A percentile compares a stretch with the other conserved stretches of the same genome.
Conservation (phyloP, 2,329 filamentous ascomycete species). For the Cytospora piceicola region DNA sequence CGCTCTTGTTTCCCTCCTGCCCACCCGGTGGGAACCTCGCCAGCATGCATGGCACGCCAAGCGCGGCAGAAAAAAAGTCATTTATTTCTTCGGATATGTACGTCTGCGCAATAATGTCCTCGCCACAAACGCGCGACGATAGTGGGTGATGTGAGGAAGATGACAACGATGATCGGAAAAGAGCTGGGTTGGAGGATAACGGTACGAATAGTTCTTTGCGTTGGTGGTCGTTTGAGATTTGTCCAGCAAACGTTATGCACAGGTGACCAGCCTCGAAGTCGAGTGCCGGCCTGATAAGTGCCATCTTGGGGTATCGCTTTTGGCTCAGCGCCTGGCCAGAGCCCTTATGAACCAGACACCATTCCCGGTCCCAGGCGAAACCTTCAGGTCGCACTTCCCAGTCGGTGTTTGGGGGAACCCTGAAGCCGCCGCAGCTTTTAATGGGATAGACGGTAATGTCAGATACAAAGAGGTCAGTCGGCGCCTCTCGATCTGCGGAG, state of each 20-base stretch:
- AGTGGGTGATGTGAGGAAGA: conserved; percentile 45
- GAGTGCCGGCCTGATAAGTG: conserved; percentile 74
- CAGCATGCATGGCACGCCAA: conserved; percentile 80
- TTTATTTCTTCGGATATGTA: conserved; percentile 71
- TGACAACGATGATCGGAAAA: conserved; percentile 50
- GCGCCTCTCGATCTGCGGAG: not conserved
- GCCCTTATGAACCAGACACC: conserved; percentile 88
- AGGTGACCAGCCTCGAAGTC: conserved; percentile 72
- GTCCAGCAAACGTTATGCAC: conserved; percentile 57
- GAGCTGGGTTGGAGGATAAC: conserved; percentile 67
- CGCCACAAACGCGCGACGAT: conserved; percentile 79
- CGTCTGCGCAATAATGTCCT: conserved; percentile 69
- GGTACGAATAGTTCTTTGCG: conserved; percentile 56
- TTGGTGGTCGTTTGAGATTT: conserved; percentile 25
- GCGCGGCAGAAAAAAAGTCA: conserved; percentile 73
- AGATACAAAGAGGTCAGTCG: conserved; percentile 56
- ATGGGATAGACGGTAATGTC: conserved; percentile 82
- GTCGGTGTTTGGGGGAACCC: conserved; percentile 61
- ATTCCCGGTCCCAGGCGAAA: conserved; percentile 92
- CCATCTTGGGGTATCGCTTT: conserved; percentile 87
- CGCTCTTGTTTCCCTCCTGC: conserved; percentile 52
- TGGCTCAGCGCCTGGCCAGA: conserved; percentile 85
- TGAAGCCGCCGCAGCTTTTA: conserved; percentile 87
- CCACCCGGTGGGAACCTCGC: conserved; percentile 79
- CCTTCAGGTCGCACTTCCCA: conserved; percentile 87